Evolutionary conservation across 345 rosid species (phyloP), one percentile per base, ranked within the genome.

Genomic region (Syzygium jambos): DNA sequence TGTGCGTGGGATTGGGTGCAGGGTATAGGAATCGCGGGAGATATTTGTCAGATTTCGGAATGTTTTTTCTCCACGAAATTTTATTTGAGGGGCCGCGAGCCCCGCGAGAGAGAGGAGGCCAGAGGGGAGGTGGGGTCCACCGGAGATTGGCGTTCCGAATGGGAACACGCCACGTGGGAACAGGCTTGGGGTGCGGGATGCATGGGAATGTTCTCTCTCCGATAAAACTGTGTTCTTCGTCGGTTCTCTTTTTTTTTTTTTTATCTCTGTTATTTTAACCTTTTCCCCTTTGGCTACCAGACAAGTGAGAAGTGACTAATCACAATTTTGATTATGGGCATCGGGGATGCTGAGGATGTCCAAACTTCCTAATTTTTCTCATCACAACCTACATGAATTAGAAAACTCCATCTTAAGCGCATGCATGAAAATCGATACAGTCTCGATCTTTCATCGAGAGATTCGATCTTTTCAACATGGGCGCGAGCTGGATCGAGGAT

Each of bases 141-240:
- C 55, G 78, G 85, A 86, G 89, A 80, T 65, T 65, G 87, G 38
- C 59, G 13, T 29, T 1, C 30, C 88, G 43, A 91, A 91, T 87
- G 65, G 88, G 25, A 83, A 59, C 21, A 9, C 85, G 90, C 84
- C 91, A 91, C 85, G 90, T 90, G 63, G 56, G 0, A 15, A 6
- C 19, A 12, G 43, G 21, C 38, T 34, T 52, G 55, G 7, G 55
- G 16, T 15, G 12, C 1, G 30, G 17, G 43, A 21, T 29, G 21
- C 1, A 8, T 9, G 43, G 43, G 57, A 83, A 84, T 87, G 83
- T 80, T 55, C 85, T 78, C 21, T 38, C 84, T 34, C 43, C 43
- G 80, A 73, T 34, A 17, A 34, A 38, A 73, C 80, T 73, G 46
- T 73, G 80, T 7, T 19, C 14, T 0, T 27, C 14, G 25, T 73